phyloP scores from a whole-genome alignment of 768 basidiomycete species.

The Boletus rufocinnamomeus region DNA sequence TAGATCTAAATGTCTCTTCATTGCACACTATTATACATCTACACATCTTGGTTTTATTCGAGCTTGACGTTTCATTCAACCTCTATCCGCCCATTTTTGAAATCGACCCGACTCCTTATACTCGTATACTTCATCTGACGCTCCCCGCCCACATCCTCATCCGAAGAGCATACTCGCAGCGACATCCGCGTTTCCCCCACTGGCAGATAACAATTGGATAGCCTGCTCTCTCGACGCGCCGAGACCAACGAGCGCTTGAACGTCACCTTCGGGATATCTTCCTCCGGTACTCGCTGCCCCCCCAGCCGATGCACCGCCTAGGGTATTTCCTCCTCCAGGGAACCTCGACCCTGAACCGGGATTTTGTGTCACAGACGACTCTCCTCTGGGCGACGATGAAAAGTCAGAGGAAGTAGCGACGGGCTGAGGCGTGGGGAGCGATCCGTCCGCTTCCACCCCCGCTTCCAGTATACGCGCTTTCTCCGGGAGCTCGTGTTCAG shows the following conservation, averaged over 20 bases:
- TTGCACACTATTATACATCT: slow-evolving; percentile 1
- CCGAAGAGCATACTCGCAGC: slow-evolving; percentile 88
- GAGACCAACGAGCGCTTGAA: slow-evolving; percentile 70
- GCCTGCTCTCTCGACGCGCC: slow-evolving; percentile 81
- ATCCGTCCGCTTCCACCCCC: slow-evolving; percentile 30
- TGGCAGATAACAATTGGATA: slow-evolving; percentile 70
- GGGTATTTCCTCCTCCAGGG: slow-evolving; percentile 67
- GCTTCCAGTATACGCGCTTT: slow-evolving; percentile 57
- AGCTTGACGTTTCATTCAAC: not conserved
- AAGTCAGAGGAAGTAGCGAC: slow-evolving; percentile 23
- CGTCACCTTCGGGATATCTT: slow-evolving; percentile 58
- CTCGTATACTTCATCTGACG: not conserved
- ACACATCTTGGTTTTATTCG: not conserved
- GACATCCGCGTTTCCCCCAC: slow-evolving; percentile 83
- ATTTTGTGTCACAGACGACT: slow-evolving; percentile 31
- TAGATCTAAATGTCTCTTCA: slow-evolving; percentile 11
- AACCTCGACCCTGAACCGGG: slow-evolving; percentile 52
- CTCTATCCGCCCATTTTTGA: not conserved
- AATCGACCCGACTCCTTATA: not conserved
- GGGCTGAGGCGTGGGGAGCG: slow-evolving; percentile 20
- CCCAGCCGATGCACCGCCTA: slow-evolving; percentile 47
- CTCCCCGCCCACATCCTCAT: slow-evolving; percentile 18
- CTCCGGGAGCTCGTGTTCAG: slow-evolving; percentile 93
- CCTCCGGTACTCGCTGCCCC: slow-evolving; percentile 44
- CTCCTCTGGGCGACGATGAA: slow-evolving; percentile 8